A percentile compares a stretch with the other conserved stretches of the same genome.
phyloP scores from a whole-genome alignment of 352 stramenopile species.

The Phytophthora syringae region DNA sequence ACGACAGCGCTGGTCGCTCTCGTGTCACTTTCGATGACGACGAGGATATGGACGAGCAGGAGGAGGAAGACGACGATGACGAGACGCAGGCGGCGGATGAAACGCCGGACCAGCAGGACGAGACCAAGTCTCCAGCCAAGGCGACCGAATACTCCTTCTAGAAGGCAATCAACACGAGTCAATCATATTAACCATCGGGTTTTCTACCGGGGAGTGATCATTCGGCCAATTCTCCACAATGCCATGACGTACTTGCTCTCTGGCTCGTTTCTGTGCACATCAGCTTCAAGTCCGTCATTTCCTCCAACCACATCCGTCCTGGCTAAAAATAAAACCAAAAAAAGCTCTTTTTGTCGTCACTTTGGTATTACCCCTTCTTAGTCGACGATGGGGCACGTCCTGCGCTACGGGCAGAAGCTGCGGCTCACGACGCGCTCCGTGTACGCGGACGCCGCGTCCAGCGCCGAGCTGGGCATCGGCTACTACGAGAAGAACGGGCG shows the following conservation, averaged over 20 bases:
- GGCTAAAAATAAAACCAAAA: too few relatives aligned
- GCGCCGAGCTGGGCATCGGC: constrained; percentile 56
- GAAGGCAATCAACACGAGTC: background rate
- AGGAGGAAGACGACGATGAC: constrained; percentile 32
- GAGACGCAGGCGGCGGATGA: constrained; percentile 1
- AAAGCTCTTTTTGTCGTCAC: background rate
- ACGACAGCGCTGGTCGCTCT: constrained; percentile 16
- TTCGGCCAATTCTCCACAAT: background rate
- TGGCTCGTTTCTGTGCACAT: background rate
- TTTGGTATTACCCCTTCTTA: background rate
- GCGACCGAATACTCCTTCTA: constrained; percentile 25
- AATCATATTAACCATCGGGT: background rate
- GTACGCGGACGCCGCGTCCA: constrained; percentile 37
- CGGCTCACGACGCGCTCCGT: constrained; percentile 62
- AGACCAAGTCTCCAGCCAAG: background rate
- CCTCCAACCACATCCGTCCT: constrained; percentile 16
- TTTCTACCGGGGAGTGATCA: constrained; percentile 6
- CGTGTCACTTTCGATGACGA: constrained; percentile 28
- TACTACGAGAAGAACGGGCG: constrained; percentile 90
- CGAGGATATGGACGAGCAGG: constrained; percentile 33
- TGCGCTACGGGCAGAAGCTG: constrained; percentile 79
- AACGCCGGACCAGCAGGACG: constrained; percentile 11
- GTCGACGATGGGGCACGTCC: constrained; percentile 36
- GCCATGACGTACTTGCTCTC: constrained; percentile 18
- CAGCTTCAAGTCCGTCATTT: constrained; percentile 18